These are phyloP conservation scores for Martensiomyces pterosporus DNA, from an alignment of 192 early-diverging fungal species.

Conservation along the genomic window DNA sequence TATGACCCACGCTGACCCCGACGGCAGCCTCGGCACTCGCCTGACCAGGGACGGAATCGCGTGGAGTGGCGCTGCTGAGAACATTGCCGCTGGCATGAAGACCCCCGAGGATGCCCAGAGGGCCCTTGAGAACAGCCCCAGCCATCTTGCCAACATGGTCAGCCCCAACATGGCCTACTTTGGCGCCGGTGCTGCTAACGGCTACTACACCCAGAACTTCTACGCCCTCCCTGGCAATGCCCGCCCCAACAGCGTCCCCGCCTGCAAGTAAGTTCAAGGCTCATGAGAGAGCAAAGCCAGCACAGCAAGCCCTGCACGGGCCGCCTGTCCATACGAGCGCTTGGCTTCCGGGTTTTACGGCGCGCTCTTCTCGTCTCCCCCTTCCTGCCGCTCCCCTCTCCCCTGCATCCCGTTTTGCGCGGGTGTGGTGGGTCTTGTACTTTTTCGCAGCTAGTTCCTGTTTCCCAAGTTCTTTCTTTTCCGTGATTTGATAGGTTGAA, in stretches of 20 bases:
- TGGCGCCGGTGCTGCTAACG: constrained; percentile 38
- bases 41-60: constrained; percentile 16
- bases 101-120: constrained; percentile 35
- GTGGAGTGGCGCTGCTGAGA: constrained; percentile 45
- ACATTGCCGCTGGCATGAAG: constrained; percentile 46
- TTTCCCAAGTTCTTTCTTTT: too few relatives aligned
- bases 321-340: too few relatives aligned
- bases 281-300: too few relatives aligned
- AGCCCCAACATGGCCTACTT: constrained; percentile 38
- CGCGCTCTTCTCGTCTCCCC: too few relatives aligned
- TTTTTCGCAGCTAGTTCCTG: too few relatives aligned
- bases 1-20: constrained; percentile 49
- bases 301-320: too few relatives aligned
- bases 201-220: constrained; percentile 54
- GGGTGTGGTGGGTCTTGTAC: too few relatives aligned
- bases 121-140: constrained; percentile 44
- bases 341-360: too few relatives aligned
- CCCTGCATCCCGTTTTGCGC: too few relatives aligned
- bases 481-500: too few relatives aligned
- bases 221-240: constrained; percentile 16
- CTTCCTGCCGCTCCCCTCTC: too few relatives aligned
- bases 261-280: constrained; percentile 43
- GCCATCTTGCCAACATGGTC: constrained; percentile 53
- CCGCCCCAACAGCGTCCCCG: constrained; percentile 25
- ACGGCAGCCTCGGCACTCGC: constrained; percentile 37